These are phyloP conservation scores for Backusella luteola DNA, from an alignment of 192 early-diverging fungal genomes.

Conservation along the genomic window DNA sequence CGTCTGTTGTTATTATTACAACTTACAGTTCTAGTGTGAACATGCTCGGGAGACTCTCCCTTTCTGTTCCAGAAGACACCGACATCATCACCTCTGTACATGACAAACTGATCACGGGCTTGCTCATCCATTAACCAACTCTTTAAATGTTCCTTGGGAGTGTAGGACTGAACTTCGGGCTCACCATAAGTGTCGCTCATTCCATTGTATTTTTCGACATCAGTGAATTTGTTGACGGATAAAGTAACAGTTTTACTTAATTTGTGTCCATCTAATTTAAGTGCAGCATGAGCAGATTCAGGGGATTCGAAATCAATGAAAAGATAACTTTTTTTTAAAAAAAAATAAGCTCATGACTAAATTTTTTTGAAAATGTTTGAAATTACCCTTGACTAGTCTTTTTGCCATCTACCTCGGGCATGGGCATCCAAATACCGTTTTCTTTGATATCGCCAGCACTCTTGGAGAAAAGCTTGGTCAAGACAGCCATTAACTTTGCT, in stretches of 20 bases:
- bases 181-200: slow-evolving; percentile 73
- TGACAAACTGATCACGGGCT: slow-evolving; percentile 89
- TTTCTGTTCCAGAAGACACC: slow-evolving; percentile 90
- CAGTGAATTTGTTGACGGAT: slow-evolving; percentile 85
- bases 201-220: slow-evolving; percentile 79
- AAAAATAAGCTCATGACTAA: neutral
- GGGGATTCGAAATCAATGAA: slow-evolving; percentile 92
- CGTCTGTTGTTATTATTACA: neutral
- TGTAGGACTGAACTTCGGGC: slow-evolving; percentile 67
- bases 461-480: slow-evolving; percentile 80
- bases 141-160: slow-evolving; percentile 84
- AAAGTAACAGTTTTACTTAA: slow-evolving; percentile 85
- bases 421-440: slow-evolving; percentile 86
- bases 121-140: slow-evolving; percentile 87
- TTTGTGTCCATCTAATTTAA: slow-evolving; percentile 75
- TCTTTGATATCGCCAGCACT: slow-evolving; percentile 74
- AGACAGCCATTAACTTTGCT: slow-evolving; percentile 72
- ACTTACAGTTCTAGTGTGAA: slow-evolving; percentile 54
- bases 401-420: slow-evolving; percentile 66
- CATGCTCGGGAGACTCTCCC: slow-evolving; percentile 75
- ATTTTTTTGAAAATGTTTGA: neutral
- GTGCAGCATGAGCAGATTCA: slow-evolving; percentile 75
- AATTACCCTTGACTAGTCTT: slow-evolving; percentile 7
- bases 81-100: slow-evolving; percentile 82
- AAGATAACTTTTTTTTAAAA: slow-evolving; percentile 78